Conservation (phyloP, 108 stramenopile genomes). For the Cyclostephanos invisitatus region DNA sequence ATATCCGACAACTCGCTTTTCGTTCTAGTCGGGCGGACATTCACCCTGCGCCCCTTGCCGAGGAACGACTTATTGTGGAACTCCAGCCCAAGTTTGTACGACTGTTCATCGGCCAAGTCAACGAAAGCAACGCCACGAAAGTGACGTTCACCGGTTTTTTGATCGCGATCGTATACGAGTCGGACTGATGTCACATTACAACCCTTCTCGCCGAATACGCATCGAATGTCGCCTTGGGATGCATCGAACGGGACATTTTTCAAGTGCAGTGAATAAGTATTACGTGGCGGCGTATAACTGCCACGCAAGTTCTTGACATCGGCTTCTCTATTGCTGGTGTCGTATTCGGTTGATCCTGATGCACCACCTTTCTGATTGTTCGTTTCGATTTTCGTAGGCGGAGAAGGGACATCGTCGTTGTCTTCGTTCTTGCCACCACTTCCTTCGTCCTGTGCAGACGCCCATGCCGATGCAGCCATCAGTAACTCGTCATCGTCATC, state of each 20-base stretch:
- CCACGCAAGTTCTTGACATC: not conserved
- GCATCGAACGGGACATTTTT: slow-evolving; percentile 77
- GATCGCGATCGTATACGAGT: slow-evolving; percentile 71
- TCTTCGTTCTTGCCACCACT: not conserved
- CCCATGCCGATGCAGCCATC: slow-evolving; percentile 33
- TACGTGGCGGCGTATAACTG: slow-evolving; percentile 5
- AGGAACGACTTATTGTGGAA: slow-evolving; percentile 55
- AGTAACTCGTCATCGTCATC: slow-evolving; percentile 34
- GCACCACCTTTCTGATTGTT: slow-evolving; percentile 16
- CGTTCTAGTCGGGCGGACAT: slow-evolving; percentile 72
- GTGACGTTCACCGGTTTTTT: slow-evolving; percentile 40
- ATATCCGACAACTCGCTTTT: slow-evolving; percentile 72
- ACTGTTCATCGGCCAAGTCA: slow-evolving; percentile 62
- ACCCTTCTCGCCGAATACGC: slow-evolving; percentile 61
- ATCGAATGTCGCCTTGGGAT: slow-evolving; percentile 61
- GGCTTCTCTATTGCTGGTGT: not conserved
- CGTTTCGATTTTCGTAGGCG: slow-evolving; percentile 4
- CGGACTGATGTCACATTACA: slow-evolving; percentile 70
- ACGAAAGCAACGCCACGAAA: slow-evolving; percentile 89
- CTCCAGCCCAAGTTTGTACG: slow-evolving; percentile 56
- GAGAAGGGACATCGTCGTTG: not conserved
- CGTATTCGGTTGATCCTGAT: slow-evolving; percentile 1
- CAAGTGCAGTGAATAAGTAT: slow-evolving; percentile 63
- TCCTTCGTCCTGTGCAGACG: slow-evolving; percentile 16
- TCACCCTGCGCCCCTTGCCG: slow-evolving; percentile 55